These are phyloP conservation scores for Trametes coccinea DNA, from an alignment of 768 basidiomycete genomes.

Conservation along the genomic window DNA sequence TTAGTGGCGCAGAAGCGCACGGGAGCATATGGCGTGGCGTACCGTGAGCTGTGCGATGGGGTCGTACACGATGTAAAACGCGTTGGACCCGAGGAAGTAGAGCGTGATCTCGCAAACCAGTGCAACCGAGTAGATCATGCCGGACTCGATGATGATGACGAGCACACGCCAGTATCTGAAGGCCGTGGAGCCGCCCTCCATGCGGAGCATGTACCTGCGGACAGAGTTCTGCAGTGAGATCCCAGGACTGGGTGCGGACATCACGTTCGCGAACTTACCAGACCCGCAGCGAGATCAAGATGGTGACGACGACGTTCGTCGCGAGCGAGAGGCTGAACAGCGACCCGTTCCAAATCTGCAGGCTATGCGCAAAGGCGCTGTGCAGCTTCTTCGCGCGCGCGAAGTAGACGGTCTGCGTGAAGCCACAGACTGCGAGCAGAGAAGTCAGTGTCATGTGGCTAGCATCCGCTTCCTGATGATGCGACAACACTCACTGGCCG, in stretches of 20 bases:
- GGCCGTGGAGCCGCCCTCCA: conserved; percentile 19
- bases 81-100: conserved; percentile 36
- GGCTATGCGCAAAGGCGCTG: conserved; percentile 35
- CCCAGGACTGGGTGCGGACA: background rate
- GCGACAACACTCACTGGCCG: conserved; percentile 27
- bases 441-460: background rate
- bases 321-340: conserved; percentile 37
- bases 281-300: conserved; percentile 36
- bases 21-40: background rate
- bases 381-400: conserved; percentile 31
- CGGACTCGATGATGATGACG: conserved; percentile 35
- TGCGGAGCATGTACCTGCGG: conserved; percentile 28
- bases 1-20: background rate
- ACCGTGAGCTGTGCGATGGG: conserved; percentile 38
- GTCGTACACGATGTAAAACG: conserved; percentile 41
- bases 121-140: conserved; percentile 35
- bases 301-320: conserved; percentile 37
- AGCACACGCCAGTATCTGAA: conserved; percentile 33
- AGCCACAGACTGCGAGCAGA: conserved; percentile 31
- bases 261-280: conserved; percentile 27
- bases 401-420: conserved; percentile 34
- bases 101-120: conserved; percentile 37
- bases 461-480: background rate
- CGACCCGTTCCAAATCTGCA: conserved; percentile 38
- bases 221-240: background rate